A percentile compares a stretch with the other conserved stretches of the same genome.
Conservation (phyloP, 2,329 filamentous ascomycete genomes). For the Tolypocladium nubicola region DNA sequence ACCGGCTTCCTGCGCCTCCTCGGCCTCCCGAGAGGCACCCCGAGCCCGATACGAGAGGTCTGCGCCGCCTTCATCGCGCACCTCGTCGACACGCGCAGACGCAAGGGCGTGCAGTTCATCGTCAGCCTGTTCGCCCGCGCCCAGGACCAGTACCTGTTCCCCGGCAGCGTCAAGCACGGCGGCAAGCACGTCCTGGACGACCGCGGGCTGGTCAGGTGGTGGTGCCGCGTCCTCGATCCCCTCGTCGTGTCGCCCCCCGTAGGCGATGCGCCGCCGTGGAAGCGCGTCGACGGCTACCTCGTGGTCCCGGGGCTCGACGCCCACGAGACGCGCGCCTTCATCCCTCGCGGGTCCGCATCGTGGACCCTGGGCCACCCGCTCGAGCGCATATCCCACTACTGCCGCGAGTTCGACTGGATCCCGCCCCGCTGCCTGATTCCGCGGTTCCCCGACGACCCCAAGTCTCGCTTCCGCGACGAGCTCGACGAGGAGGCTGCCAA, state of each 20-base stretch:
- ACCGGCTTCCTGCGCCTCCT: conserved; percentile 73
- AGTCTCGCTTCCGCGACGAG: conserved; percentile 79
- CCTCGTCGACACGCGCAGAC: conserved; percentile 56
- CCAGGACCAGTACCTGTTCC: conserved; percentile 90
- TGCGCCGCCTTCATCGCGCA: conserved; percentile 67
- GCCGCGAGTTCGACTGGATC: conserved; percentile 45
- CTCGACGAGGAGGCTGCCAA: conserved; percentile 72
- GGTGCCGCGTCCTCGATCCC: conserved; percentile 79
- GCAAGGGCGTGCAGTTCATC: conserved; percentile 57
- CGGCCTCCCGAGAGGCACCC: conserved; percentile 47
- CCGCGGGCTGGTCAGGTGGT: conserved; percentile 85
- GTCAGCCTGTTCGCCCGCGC: conserved; percentile 87
- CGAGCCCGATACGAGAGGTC: conserved; percentile 65
- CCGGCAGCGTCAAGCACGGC: conserved; percentile 74
- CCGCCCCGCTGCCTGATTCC: conserved; percentile 80
- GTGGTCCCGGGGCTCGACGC: conserved; percentile 77
- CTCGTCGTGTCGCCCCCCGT: conserved; percentile 44
- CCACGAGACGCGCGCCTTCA: conserved; percentile 70
- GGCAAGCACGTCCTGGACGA: conserved; percentile 91
- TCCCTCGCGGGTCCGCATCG: conserved; percentile 50
- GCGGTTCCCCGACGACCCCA: conserved; percentile 89
- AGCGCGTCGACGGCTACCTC: conserved; percentile 61
- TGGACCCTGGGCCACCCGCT: conserved; percentile 68
- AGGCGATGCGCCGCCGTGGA: conserved; percentile 24
- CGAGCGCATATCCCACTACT: conserved; percentile 50